Percentiles rank a stretch among this genome's conserved stretches.
These are phyloP conservation scores for Debaryomyces udenii DNA, from an alignment of 1,139 yeast species.

Conservation along the genomic window DNA sequence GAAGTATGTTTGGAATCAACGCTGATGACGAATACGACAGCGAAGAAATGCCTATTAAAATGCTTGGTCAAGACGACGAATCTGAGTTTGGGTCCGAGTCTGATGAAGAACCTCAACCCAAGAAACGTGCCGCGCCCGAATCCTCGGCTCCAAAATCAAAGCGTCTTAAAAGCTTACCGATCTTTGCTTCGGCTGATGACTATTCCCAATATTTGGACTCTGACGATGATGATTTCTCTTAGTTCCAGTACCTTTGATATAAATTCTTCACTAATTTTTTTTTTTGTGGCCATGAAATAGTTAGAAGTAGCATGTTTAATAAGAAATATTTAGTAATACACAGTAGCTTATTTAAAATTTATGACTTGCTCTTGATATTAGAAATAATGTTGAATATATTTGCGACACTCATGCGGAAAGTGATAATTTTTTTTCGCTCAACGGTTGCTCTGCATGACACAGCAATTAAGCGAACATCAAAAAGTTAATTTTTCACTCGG, in stretches of 20 bases:
- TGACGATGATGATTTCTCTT: conserved; percentile 53
- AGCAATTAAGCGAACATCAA: conserved; percentile 2
- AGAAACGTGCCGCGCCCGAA: conserved; percentile 26
- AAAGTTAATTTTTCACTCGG: conserved; percentile 6
- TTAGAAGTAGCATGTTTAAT: too few species aligned
- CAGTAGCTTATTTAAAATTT: too few species aligned
- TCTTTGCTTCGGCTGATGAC: conserved; percentile 89
- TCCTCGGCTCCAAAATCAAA: conserved; percentile 41
- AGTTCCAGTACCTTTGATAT: neutral
- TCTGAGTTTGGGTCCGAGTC: conserved; percentile 4
- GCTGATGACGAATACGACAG: conserved; percentile 43
- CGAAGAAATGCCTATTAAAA: conserved; percentile 32
- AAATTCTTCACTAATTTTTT: too few species aligned
- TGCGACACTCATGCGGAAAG: too few species aligned
- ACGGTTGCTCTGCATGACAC: conserved; percentile 10
- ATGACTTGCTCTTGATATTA: too few species aligned
- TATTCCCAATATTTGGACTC: conserved; percentile 76
- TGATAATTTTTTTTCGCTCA: conserved; percentile 3
- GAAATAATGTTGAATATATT: too few species aligned
- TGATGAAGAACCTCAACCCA: conserved; percentile 15
- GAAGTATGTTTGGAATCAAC: conserved; percentile 33
- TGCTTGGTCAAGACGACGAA: conserved; percentile 21
- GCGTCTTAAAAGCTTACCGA: conserved; percentile 71
- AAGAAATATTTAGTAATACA: too few species aligned
- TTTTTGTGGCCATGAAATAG: too few species aligned